A percentile compares a stretch with the other conserved stretches of the same genome.
Conservation (phyloP, 1,139 yeast species). For the Yamadazyma atlantica region DNA sequence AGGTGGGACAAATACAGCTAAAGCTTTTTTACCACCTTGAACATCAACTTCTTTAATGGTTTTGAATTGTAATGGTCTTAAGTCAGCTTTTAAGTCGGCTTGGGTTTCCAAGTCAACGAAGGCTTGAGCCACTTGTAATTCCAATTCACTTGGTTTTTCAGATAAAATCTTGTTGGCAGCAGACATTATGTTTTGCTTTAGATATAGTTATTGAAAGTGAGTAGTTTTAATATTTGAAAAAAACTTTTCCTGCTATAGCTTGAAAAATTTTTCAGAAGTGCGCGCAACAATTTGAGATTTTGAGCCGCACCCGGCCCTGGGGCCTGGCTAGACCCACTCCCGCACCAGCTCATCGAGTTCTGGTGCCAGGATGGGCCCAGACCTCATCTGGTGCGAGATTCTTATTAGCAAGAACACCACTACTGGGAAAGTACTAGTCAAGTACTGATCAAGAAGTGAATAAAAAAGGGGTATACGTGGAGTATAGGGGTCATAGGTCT, state of each 20-base stretch:
- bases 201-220: not conserved
- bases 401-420: too few relatives aligned
- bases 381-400: too few relatives aligned
- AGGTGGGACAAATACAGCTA: slow-evolving; percentile 97
- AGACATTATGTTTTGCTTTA: slow-evolving; percentile 62
- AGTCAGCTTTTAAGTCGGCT: slow-evolving; percentile 96
- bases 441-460: too few relatives aligned
- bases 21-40: slow-evolving; percentile 98
- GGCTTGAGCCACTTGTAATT: slow-evolving; percentile 99
- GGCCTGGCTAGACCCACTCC: too few relatives aligned
- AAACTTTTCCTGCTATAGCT: not conserved
- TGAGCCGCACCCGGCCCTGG: not conserved
- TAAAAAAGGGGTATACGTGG: too few relatives aligned
- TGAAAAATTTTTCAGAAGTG: not conserved
- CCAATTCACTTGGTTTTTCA: slow-evolving; percentile 95
- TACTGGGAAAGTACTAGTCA: too few relatives aligned
- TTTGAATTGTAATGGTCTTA: slow-evolving; percentile 98
- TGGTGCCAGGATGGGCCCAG: too few relatives aligned
- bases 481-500: too few relatives aligned
- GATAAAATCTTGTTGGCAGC: slow-evolving; percentile 93
- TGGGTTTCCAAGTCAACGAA: slow-evolving; percentile 94
- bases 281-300: not conserved
- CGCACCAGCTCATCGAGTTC: too few relatives aligned
- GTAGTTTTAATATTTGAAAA: not conserved
- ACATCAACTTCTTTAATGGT: slow-evolving; percentile 98